Evolutionary conservation across 2,329 filamentous ascomycete genomes (phyloP).

Genomic region (Ceratocystis albifundus): DNA sequence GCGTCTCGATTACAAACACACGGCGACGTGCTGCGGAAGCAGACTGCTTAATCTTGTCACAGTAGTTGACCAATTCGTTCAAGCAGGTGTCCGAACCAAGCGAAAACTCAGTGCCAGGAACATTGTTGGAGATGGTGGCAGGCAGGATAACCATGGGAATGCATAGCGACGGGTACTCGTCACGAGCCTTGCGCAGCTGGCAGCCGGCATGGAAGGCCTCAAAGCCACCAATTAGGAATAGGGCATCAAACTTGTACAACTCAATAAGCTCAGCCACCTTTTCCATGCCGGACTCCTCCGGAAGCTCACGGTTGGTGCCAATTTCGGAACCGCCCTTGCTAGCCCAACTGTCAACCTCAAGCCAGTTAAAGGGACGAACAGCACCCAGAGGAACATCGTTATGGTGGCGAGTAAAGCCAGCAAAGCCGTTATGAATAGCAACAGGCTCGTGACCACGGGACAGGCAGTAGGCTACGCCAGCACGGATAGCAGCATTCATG

Average conservation of each 20-base stretch:
- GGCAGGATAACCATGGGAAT: conserved; percentile 87
- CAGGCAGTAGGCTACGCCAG: conserved; percentile 84
- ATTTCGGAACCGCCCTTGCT: conserved; percentile 96
- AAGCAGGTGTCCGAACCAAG: conserved; percentile 93
- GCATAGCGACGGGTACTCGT: conserved; percentile 70
- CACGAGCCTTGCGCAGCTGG: conserved; percentile 70
- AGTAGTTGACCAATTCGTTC: conserved; percentile 89
- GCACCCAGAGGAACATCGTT: conserved; percentile 68
- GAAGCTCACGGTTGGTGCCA: conserved; percentile 89
- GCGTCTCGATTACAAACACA: conserved; percentile 96
- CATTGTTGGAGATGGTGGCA: conserved; percentile 98
- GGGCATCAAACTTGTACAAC: conserved; percentile 75
- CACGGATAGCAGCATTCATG: conserved; percentile 94
- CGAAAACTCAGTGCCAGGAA: conserved; percentile 93
- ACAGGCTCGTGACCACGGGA: conserved; percentile 84
- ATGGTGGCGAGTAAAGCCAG: conserved; percentile 84
- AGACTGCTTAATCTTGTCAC: conserved; percentile 94
- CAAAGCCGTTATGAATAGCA: conserved; percentile 93
- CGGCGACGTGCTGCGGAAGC: conserved; percentile 85
- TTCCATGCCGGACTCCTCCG: conserved; percentile 72
- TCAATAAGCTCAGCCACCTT: conserved; percentile 72
- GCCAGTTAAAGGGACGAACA: conserved; percentile 78
- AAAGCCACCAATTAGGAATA: conserved; percentile 90
- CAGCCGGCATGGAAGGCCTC: conserved; percentile 90
- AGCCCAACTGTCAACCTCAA: conserved; percentile 90